A percentile compares a stretch with the other conserved stretches of the same genome.
These are phyloP conservation scores for Cladosporium sp. DNA, from an alignment of 2,329 filamentous ascomycete genomes.

Conservation along the genomic window DNA sequence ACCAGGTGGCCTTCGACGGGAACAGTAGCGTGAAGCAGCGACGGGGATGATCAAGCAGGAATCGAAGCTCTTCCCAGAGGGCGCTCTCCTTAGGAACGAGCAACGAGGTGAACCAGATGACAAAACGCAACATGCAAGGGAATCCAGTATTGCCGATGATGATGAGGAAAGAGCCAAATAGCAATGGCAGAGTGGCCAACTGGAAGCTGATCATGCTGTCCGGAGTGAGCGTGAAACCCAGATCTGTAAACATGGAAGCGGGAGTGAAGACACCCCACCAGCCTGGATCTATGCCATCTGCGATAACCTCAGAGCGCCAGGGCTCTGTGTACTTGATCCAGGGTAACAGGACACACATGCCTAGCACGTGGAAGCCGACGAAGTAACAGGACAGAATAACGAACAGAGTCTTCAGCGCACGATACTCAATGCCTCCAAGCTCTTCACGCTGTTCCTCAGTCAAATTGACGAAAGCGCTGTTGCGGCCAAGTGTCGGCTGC, in stretches of 20 bases:
- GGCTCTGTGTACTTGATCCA: slow-evolving; percentile 67
- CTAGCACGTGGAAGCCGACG: slow-evolving; percentile 75
- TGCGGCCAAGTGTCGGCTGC: slow-evolving; percentile 85
- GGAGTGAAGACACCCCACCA: slow-evolving; percentile 95
- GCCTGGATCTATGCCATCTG: slow-evolving; percentile 57
- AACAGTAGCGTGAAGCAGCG: slow-evolving; percentile 95
- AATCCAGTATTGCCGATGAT: slow-evolving; percentile 95
- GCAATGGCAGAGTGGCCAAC: slow-evolving; percentile 66
- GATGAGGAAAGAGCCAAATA: slow-evolving; percentile 80
- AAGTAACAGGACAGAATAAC: slow-evolving; percentile 75
- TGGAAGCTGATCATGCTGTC: slow-evolving; percentile 94
- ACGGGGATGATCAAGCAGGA: slow-evolving; percentile 88
- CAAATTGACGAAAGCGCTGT: slow-evolving; percentile 85
- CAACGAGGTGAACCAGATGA: slow-evolving; percentile 78
- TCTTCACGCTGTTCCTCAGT: slow-evolving; percentile 91
- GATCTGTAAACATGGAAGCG: slow-evolving; percentile 85
- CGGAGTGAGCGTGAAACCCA: slow-evolving; percentile 88
- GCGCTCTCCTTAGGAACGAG: slow-evolving; percentile 62
- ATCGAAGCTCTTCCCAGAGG: slow-evolving; percentile 84
- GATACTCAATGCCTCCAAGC: slow-evolving; percentile 92
- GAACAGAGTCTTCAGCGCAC: slow-evolving; percentile 80
- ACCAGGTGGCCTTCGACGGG: slow-evolving; percentile 87
- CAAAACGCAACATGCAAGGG: slow-evolving; percentile 86
- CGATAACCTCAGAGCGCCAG: slow-evolving; percentile 64
- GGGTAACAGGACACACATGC: slow-evolving; percentile 67